These are phyloP conservation scores for Boletellus emodensis DNA, from an alignment of 768 basidiomycete genomes.

Conservation along the genomic window DNA sequence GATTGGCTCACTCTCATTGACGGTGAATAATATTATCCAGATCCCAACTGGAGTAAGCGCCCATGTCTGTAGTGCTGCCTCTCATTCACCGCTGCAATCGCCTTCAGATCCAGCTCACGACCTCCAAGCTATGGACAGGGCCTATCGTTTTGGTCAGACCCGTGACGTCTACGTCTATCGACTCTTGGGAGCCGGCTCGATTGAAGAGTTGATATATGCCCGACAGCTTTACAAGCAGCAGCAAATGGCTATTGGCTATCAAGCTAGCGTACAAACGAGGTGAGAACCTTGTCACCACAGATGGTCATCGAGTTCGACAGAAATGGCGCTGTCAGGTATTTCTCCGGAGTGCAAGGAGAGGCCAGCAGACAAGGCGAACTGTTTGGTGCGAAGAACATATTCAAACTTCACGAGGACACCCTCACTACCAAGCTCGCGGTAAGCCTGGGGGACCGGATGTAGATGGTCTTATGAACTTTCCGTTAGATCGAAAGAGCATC, in stretches of 20 bases:
- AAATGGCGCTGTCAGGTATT: slow-evolving; percentile 48
- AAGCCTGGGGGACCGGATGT: slow-evolving; percentile 18
- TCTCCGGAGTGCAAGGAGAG: slow-evolving; percentile 80
- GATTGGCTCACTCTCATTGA: neutral
- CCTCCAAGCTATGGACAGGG: slow-evolving; percentile 86
- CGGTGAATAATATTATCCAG: slow-evolving; percentile 32
- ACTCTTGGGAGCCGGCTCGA: slow-evolving; percentile 79
- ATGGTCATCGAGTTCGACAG: neutral
- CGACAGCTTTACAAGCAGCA: slow-evolving; percentile 93
- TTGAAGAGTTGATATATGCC: slow-evolving; percentile 86
- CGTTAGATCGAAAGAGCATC: slow-evolving; percentile 76
- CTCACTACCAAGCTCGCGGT: slow-evolving; percentile 74
- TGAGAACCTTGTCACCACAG: slow-evolving; percentile 20
- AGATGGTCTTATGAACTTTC: neutral
- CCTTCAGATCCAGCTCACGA: slow-evolving; percentile 87
- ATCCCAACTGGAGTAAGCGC: slow-evolving; percentile 93
- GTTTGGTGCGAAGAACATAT: slow-evolving; percentile 84
- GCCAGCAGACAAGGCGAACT: slow-evolving; percentile 72
- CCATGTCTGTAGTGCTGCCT: neutral
- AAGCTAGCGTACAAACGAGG: slow-evolving; percentile 80
- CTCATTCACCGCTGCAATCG: neutral
- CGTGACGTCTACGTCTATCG: slow-evolving; percentile 83
- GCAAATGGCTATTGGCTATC: slow-evolving; percentile 88
- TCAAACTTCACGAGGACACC: slow-evolving; percentile 66
- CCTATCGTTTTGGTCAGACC: slow-evolving; percentile 82